Conservation (phyloP, 768 basidiomycete genomes). For the Daedaleopsis nitida region DNA sequence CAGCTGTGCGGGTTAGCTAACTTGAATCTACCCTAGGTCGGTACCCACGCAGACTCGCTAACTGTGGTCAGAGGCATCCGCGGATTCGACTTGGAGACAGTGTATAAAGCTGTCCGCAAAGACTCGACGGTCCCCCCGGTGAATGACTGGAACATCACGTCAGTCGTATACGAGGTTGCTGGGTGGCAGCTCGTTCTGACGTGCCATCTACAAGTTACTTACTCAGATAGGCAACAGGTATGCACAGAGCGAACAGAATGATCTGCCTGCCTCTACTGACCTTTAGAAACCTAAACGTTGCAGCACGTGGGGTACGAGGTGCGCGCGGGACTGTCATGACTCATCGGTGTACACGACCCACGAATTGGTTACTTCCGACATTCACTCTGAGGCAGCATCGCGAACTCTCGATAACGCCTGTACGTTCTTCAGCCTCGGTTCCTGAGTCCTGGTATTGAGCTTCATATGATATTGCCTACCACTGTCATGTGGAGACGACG, state of each 20-base stretch:
- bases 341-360: constrained; percentile 60
- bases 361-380: constrained; percentile 79
- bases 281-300: background rate
- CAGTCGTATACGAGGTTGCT: constrained; percentile 23
- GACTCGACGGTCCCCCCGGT: constrained; percentile 67
- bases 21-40: too few species aligned
- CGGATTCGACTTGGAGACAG: constrained; percentile 62
- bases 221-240: constrained; percentile 74
- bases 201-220: constrained; percentile 48
- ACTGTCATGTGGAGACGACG: constrained; percentile 58
- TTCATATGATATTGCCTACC: too few species aligned
- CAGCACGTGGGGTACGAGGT: constrained; percentile 80
- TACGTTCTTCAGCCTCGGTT: constrained; percentile 25
- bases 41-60: constrained; percentile 79
- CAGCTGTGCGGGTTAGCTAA: too few species aligned
- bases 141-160: constrained; percentile 55
- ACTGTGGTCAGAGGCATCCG: constrained; percentile 66
- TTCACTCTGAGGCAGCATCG: constrained; percentile 79
- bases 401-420: constrained; percentile 81
- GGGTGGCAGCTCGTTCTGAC: background rate
- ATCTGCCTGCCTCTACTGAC: too few species aligned
- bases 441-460: too few species aligned
- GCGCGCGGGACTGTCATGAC: constrained; percentile 76
- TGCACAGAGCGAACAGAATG: too few species aligned
- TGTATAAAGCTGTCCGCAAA: constrained; percentile 76